phyloP scores from a whole-genome alignment of 768 basidiomycete species.

The Mycena vulgaris region DNA sequence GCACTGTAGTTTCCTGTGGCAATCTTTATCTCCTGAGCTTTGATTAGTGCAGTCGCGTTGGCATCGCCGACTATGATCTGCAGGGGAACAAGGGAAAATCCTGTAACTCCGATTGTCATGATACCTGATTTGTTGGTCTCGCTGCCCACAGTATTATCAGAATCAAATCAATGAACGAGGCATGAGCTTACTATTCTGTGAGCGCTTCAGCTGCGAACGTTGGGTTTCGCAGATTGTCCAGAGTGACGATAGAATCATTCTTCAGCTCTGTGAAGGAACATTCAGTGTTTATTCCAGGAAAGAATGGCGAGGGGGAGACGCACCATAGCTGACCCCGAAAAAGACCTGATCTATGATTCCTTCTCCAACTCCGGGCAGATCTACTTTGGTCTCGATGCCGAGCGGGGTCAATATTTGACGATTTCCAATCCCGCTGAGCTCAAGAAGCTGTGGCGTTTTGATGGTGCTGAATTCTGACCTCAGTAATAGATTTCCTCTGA shows the following conservation, averaged over 20 bases:
- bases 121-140: conserved; percentile 32
- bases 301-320: background rate
- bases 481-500: background rate
- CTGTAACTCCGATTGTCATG: conserved; percentile 36
- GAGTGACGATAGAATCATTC: conserved; percentile 33
- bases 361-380: conserved; percentile 64
- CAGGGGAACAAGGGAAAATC: conserved; percentile 36
- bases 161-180: background rate
- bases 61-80: conserved; percentile 8
- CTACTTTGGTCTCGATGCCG: conserved; percentile 49
- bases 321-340: conserved; percentile 41
- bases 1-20: conserved; percentile 2
- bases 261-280: conserved; percentile 16
- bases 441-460: conserved; percentile 63
- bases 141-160: background rate
- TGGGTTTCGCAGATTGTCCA: conserved; percentile 35
- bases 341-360: conserved; percentile 61
- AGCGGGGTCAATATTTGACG: conserved; percentile 48
- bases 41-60: conserved; percentile 14
- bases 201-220: conserved; percentile 25
- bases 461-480: conserved; percentile 51
- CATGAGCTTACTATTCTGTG: conserved; percentile 33
- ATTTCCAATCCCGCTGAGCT: conserved; percentile 66
- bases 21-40: conserved; percentile 20
- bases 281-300: background rate